Conservation (phyloP, 495 filamentous ascomycete species). For the Penicillium paradoxum region DNA sequence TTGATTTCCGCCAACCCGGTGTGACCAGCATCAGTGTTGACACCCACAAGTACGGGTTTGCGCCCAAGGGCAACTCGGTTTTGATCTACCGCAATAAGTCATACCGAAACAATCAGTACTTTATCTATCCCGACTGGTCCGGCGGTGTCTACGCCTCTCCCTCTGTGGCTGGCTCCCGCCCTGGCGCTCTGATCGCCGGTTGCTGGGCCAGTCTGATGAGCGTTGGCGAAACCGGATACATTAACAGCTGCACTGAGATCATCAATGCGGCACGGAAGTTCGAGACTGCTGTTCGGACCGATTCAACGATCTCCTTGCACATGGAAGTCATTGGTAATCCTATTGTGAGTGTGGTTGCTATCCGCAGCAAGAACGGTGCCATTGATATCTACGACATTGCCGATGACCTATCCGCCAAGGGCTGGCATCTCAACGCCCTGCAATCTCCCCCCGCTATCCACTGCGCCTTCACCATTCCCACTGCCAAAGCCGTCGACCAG, state of each 20-base stretch:
- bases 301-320: conserved; percentile 60
- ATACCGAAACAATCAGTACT: conserved; percentile 87
- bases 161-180: conserved; percentile 81
- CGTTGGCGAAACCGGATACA: conserved; percentile 85
- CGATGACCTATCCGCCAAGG: conserved; percentile 71
- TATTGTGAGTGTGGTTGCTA: conserved; percentile 85
- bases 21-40: conserved; percentile 95
- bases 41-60: conserved; percentile 99
- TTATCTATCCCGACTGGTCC: conserved; percentile 89
- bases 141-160: conserved; percentile 96
- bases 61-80: conserved; percentile 91
- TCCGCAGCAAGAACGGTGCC: conserved; percentile 60
- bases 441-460: conserved; percentile 93
- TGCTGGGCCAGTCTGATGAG: conserved; percentile 90
- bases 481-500: conserved; percentile 71
- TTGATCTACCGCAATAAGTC: conserved; percentile 78
- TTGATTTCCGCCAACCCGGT: conserved; percentile 91
- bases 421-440: conserved; percentile 95
- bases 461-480: conserved; percentile 88
- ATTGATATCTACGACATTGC: conserved; percentile 86
- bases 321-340: conserved; percentile 80
- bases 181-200: conserved; percentile 87
- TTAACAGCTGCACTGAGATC: conserved; percentile 77
- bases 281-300: conserved; percentile 63
- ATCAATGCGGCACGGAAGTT: conserved; percentile 84